A percentile compares a stretch with the other conserved stretches of the same genome.
phyloP scores from a whole-genome alignment of 441 rosid species.

The Flueggea neowawraea region DNA sequence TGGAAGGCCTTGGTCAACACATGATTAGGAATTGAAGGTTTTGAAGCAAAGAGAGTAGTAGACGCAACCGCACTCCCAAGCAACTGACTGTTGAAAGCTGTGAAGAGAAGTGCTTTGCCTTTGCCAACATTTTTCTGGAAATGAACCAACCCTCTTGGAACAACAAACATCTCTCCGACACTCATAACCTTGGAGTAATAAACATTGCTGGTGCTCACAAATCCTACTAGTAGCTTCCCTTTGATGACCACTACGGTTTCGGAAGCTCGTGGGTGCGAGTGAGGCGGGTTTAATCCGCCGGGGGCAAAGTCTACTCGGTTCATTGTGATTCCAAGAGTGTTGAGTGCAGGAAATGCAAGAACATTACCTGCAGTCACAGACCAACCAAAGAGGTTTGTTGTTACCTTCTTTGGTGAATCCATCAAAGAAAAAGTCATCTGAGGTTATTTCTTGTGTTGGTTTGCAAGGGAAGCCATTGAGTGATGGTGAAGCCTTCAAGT shows the following conservation, averaged over 20 bases:
- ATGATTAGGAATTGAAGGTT: conserved; percentile 37
- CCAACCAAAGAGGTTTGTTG: conserved; percentile 39
- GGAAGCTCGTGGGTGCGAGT: conserved; percentile 59
- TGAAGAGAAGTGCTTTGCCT: conserved; percentile 30
- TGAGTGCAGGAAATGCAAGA: conserved; percentile 41
- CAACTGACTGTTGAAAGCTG: conserved; percentile 57
- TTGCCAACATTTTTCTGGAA: conserved; percentile 40
- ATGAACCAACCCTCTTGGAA: conserved; percentile 53
- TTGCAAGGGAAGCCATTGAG: conserved; percentile 51
- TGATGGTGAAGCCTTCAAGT: too few species aligned
- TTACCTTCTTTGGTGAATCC: conserved; percentile 31
- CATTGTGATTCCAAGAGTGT: conserved; percentile 53
- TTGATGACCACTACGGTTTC: conserved; percentile 46
- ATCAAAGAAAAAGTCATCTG: conserved; percentile 42
- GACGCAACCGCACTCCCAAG: conserved; percentile 56
- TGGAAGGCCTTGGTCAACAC: conserved; percentile 46
- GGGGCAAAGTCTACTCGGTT: conserved; percentile 57
- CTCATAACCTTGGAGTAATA: conserved; percentile 33
- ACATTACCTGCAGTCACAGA: conserved; percentile 38
- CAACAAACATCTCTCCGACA: conserved; percentile 38
- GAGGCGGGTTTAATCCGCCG: conserved; percentile 58
- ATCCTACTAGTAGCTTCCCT: conserved; percentile 47
- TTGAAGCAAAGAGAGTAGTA: conserved; percentile 37
- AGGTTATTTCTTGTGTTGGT: conserved; percentile 11
- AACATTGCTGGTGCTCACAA: conserved; percentile 44